Evolutionary conservation across 257 asterid species (phyloP).

Genomic region (Penstemon newberryi): DNA sequence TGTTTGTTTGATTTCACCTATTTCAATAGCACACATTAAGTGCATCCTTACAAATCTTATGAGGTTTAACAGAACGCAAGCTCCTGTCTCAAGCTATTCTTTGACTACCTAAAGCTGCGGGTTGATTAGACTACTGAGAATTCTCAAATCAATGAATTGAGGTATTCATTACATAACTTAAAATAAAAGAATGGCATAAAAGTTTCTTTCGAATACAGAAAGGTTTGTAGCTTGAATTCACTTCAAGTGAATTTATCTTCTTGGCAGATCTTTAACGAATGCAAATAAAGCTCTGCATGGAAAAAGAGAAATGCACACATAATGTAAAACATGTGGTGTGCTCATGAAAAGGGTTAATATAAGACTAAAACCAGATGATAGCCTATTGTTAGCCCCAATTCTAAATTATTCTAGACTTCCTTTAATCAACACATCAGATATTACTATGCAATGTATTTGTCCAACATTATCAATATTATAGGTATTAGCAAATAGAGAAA

Average conservation of each 20-base stretch:
- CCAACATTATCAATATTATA: not conserved
- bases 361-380: conserved; percentile 18
- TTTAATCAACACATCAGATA: not conserved
- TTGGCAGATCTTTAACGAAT: conserved; percentile 52
- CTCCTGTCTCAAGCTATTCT: conserved; percentile 30
- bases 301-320: conserved; percentile 38
- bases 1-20: not conserved
- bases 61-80: conserved; percentile 1
- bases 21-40: conserved; percentile 21
- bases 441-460: not conserved
- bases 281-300: conserved; percentile 62
- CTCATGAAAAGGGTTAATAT: conserved; percentile 22
- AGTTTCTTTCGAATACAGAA: conserved; percentile 25
- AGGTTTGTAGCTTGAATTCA: conserved; percentile 40
- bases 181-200: conserved; percentile 23
- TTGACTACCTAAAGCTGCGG: conserved; percentile 29
- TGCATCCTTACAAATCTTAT: conserved; percentile 20
- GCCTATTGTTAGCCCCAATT: conserved; percentile 4
- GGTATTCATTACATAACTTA: conserved; percentile 10
- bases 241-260: conserved; percentile 60
- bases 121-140: conserved; percentile 31
- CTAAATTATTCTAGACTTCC: not conserved
- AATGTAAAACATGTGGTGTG: conserved; percentile 35
- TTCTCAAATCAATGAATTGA: conserved; percentile 18
- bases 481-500: conserved; percentile 4